A percentile compares a stretch with the other conserved stretches of the same genome.
Evolutionary conservation across 2,329 filamentous ascomycete species (phyloP).

Genomic region (Colletotrichum spinosum): DNA sequence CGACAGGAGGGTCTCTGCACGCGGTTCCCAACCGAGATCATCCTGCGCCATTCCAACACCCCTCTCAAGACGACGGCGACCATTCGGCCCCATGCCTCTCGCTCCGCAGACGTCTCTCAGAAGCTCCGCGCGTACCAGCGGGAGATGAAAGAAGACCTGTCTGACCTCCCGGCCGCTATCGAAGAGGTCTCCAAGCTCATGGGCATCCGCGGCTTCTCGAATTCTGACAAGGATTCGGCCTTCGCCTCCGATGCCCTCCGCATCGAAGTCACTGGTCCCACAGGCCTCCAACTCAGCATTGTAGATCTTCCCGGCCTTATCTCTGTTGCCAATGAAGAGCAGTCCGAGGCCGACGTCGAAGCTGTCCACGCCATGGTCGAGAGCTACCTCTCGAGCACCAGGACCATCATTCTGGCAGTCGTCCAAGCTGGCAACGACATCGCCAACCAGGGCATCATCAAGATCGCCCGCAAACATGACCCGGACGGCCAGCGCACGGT

Average conservation of each 20-base stretch:
- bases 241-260: constrained; percentile 41
- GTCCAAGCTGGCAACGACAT: constrained; percentile 54
- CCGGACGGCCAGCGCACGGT: constrained; percentile 56
- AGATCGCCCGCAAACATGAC: constrained; percentile 38
- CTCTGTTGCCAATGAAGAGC: constrained; percentile 47
- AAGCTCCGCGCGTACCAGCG: constrained; percentile 18
- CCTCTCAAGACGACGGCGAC: constrained; percentile 13
- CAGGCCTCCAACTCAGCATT: constrained; percentile 53
- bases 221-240: constrained; percentile 30
- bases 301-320: constrained; percentile 62
- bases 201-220: constrained; percentile 25
- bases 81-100: constrained; percentile 23
- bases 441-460: constrained; percentile 46
- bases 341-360: constrained; percentile 47
- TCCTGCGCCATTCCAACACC: constrained; percentile 51
- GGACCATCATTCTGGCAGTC: constrained; percentile 59
- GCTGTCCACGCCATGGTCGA: constrained; percentile 51
- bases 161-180: constrained; percentile 17
- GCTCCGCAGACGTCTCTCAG: background rate
- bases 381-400: constrained; percentile 52
- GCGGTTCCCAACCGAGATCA: constrained; percentile 66
- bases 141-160: constrained; percentile 29
- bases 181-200: constrained; percentile 34
- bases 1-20: constrained; percentile 65
- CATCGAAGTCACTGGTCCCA: constrained; percentile 41